Evolutionary conservation across 2,329 filamentous ascomycete species (phyloP).

Genomic region (Aspergillus sp.): DNA sequence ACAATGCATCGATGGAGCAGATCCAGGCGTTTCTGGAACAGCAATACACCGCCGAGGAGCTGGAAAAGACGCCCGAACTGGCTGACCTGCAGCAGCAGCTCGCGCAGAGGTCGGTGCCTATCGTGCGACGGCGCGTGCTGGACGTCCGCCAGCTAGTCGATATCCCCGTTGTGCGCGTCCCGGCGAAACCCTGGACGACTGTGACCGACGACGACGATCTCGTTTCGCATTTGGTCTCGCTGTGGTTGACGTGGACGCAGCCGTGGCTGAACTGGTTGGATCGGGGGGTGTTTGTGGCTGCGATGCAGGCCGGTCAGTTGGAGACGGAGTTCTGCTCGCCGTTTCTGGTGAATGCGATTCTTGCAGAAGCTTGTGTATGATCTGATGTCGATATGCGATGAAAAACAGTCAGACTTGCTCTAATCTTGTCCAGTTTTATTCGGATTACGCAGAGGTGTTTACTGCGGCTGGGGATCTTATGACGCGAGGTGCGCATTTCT

Average conservation of each 20-base stretch:
- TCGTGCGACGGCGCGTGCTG: conserved; percentile 13
- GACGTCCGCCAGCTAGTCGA: conserved; percentile 22
- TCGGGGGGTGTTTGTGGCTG: conserved; percentile 22
- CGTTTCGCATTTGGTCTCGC: conserved; percentile 27
- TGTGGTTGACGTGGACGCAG: conserved; percentile 30
- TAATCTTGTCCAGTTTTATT: conserved; percentile 13
- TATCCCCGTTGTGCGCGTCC: conserved; percentile 18
- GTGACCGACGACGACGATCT: conserved; percentile 27
- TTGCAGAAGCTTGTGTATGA: conserved; percentile 28
- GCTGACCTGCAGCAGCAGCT: conserved; percentile 10
- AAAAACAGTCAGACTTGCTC: conserved; percentile 2
- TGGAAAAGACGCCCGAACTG: conserved; percentile 10
- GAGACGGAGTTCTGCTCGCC: conserved; percentile 26
- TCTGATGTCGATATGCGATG: too few species aligned
- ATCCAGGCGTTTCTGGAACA: conserved; percentile 14
- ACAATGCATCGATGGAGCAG: conserved; percentile 18
- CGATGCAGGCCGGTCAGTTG: conserved; percentile 22
- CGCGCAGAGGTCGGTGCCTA: not conserved
- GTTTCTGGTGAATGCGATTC: conserved; percentile 31
- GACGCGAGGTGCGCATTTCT: conserved; percentile 23
- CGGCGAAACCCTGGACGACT: conserved; percentile 29
- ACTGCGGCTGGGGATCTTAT: conserved; percentile 18
- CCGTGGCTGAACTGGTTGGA: conserved; percentile 27
- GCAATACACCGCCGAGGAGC: conserved; percentile 9
- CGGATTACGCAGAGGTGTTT: conserved; percentile 22